These are phyloP conservation scores for Schizochytrium sp. DNA, from an alignment of 108 stramenopile genomes.

Conservation along the genomic window DNA sequence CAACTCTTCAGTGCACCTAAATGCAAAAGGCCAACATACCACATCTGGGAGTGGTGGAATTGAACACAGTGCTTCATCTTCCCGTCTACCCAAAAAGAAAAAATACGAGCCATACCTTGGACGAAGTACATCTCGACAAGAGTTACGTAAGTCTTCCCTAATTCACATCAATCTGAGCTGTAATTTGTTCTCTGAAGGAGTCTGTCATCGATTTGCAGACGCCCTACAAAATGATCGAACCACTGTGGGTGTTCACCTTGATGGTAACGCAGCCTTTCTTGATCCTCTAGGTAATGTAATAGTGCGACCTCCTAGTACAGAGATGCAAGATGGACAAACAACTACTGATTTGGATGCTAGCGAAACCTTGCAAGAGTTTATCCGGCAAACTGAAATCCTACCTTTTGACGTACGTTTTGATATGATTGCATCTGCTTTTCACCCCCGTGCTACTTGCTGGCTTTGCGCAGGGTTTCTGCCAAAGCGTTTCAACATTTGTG, in stretches of 20 bases:
- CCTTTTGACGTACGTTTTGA: neutral
- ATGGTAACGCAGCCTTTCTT: neutral
- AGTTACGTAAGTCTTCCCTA: neutral
- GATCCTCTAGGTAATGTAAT: neutral
- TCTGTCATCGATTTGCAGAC: neutral
- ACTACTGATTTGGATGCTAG: neutral
- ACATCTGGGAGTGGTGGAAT: no score
- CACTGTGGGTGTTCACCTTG: neutral
- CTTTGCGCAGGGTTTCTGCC: conserved; percentile 7
- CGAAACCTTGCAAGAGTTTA: neutral
- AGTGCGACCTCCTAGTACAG: no score
- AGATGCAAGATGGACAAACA: no score
- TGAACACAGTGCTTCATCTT: no score
- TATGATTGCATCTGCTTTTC: neutral
- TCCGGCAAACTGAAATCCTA: neutral
- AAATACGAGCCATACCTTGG: neutral
- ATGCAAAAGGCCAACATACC: no score
- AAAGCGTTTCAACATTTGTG: neutral
- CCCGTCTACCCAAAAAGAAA: neutral
- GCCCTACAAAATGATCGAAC: neutral
- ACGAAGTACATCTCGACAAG: neutral
- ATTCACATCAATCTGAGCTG: neutral
- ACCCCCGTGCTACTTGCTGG: conserved; percentile 38
- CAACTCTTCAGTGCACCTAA: neutral
- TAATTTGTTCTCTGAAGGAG: neutral